Percentiles rank a stretch among this genome's conserved stretches.
phyloP scores from a whole-genome alignment of 495 filamentous ascomycete species.

The Penicillium pancosmium region DNA sequence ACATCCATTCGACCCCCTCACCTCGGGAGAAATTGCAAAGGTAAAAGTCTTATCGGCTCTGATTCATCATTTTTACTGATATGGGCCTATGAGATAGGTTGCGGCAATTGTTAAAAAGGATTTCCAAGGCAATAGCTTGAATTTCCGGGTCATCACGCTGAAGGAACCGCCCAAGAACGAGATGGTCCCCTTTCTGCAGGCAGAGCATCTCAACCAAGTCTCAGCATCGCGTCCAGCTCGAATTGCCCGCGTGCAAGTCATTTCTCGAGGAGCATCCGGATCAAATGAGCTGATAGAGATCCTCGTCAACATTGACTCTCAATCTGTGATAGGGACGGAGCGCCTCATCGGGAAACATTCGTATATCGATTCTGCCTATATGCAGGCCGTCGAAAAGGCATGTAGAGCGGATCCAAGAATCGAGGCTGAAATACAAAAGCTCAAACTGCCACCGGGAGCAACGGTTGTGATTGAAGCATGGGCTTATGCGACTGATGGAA shows the following conservation, averaged over 20 bases:
- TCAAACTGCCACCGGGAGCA: slow-evolving; percentile 32
- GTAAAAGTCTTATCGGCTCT: slow-evolving; percentile 7
- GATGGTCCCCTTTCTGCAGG: slow-evolving; percentile 31
- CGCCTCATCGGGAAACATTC: slow-evolving; percentile 26
- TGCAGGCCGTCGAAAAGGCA: slow-evolving; percentile 32
- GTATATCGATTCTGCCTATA: slow-evolving; percentile 32
- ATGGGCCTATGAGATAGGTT: slow-evolving; percentile 5
- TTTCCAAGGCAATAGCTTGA: slow-evolving; percentile 11
- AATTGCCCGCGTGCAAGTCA: slow-evolving; percentile 24
- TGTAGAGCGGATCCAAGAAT: slow-evolving; percentile 24
- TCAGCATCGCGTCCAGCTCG: slow-evolving; percentile 16
- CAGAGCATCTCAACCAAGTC: slow-evolving; percentile 17
- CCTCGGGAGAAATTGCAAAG: slow-evolving; percentile 26
- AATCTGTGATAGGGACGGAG: slow-evolving; percentile 10
- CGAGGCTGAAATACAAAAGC: slow-evolving; percentile 24
- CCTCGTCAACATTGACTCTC: slow-evolving; percentile 17
- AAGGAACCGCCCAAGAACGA: slow-evolving; percentile 31
- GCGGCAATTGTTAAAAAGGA: slow-evolving; percentile 8
- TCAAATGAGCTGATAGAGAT: slow-evolving; percentile 22
- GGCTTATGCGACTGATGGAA: slow-evolving; percentile 43
- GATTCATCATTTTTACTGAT: not conserved
- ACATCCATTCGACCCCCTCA: slow-evolving; percentile 35
- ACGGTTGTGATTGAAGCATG: slow-evolving; percentile 37
- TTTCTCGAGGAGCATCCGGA: slow-evolving; percentile 11
- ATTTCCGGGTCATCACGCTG: slow-evolving; percentile 30